A percentile compares a stretch with the other conserved stretches of the same genome.
phyloP scores from a whole-genome alignment of 306 rosid species.

The Lathyrus sativus region DNA sequence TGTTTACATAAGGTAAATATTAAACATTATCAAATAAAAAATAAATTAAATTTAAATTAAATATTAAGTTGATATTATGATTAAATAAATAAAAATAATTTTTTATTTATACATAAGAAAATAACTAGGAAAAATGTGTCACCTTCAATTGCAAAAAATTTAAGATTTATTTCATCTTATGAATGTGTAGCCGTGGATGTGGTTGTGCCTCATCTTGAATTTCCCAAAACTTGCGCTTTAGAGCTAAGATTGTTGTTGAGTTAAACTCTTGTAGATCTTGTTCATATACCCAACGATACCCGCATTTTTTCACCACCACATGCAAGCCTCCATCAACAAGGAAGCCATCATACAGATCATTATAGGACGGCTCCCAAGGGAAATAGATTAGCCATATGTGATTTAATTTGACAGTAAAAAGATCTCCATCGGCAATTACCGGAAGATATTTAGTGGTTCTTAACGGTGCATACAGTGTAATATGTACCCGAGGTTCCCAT shows the following conservation, averaged over 20 bases:
- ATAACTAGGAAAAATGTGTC: no score
- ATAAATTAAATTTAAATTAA: no score
- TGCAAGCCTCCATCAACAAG: no score
- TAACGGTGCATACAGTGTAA: no score
- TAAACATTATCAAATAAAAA: no score
- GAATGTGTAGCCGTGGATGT: neutral
- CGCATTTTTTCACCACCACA: conserved; percentile 10
- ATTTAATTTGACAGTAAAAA: neutral
- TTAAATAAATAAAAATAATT: no score
- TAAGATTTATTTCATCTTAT: neutral
- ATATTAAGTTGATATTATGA: no score
- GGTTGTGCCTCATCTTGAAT: neutral
- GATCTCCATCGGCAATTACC: neutral
- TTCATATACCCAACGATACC: neutral
- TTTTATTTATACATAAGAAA: no score
- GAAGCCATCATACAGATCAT: neutral
- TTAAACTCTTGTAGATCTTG: neutral
- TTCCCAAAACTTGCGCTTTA: neutral
- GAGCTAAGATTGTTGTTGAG: neutral
- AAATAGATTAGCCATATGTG: neutral
- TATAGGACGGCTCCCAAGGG: neutral
- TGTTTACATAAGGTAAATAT: no score
- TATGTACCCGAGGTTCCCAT: no score
- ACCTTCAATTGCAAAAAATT: no score
- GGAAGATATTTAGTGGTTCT: no score